Conservation (phyloP, 441 rosid genomes). For the Adansonia madagascariensis region DNA sequence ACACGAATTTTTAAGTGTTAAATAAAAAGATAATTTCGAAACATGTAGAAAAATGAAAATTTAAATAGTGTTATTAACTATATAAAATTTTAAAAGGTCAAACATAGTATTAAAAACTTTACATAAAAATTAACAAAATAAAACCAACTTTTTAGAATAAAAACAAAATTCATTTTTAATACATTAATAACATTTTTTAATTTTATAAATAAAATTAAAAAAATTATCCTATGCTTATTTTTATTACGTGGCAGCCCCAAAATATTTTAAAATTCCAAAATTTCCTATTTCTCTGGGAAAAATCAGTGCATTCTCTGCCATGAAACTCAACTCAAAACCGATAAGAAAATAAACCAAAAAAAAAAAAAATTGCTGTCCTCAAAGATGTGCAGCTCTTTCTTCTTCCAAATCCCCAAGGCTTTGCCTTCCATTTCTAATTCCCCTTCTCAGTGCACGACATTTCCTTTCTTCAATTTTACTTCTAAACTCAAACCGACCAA, state of each 20-base stretch:
- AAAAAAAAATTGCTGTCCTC: slow-evolving; percentile 9
- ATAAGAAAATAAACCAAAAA: background rate
- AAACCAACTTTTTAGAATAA: too few species aligned
- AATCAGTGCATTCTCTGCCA: slow-evolving; percentile 10
- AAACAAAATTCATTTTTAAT: too few species aligned
- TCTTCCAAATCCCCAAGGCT: slow-evolving; percentile 45
- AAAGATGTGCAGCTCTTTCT: slow-evolving; percentile 50
- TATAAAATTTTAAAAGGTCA: too few species aligned
- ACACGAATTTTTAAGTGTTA: too few species aligned
- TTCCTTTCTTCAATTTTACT: slow-evolving; percentile 30
- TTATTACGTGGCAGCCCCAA: background rate
- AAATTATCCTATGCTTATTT: too few species aligned
- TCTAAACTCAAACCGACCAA: slow-evolving; percentile 35
- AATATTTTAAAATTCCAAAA: background rate
- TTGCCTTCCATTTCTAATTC: slow-evolving; percentile 44
- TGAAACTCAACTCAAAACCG: slow-evolving; percentile 9
- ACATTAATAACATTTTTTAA: too few species aligned
- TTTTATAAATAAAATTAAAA: too few species aligned
- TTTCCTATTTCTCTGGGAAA: background rate
- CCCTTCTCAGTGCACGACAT: slow-evolving; percentile 31
- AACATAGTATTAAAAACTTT: too few species aligned
- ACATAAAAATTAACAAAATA: too few species aligned
- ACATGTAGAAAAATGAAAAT: too few species aligned
- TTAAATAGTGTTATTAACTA: too few species aligned
- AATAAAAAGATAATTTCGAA: too few species aligned